phyloP scores from a whole-genome alignment of 805 yeast species.

The Candida hungchunana region DNA sequence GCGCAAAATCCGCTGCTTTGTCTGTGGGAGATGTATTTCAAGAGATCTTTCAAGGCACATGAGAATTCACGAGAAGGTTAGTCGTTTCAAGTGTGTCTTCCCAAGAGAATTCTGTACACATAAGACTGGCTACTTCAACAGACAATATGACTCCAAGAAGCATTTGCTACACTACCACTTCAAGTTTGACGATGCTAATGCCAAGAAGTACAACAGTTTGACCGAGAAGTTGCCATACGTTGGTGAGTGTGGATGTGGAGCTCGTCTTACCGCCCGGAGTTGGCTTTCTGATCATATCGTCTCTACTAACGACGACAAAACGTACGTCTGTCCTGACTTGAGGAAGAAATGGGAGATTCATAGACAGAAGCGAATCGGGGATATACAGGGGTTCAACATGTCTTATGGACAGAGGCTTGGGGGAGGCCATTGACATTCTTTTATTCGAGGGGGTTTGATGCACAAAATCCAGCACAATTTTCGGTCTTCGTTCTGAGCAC shows the following conservation, averaged over 20 bases:
- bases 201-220: slow-evolving; percentile 38
- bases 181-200: slow-evolving; percentile 41
- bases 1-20: slow-evolving; percentile 38
- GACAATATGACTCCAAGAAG: slow-evolving; percentile 66
- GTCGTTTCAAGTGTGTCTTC: slow-evolving; percentile 55
- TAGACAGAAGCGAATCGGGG: neutral
- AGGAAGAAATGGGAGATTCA: slow-evolving; percentile 8
- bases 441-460: too few species aligned
- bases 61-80: slow-evolving; percentile 54
- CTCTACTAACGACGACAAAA: slow-evolving; percentile 14
- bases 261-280: slow-evolving; percentile 40
- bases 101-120: slow-evolving; percentile 54
- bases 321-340: slow-evolving; percentile 8
- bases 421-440: neutral
- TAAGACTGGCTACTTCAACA: slow-evolving; percentile 57
- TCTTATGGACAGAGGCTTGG: neutral
- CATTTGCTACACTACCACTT: slow-evolving; percentile 61
- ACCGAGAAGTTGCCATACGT: slow-evolving; percentile 45
- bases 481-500: too few species aligned
- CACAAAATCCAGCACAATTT: too few species aligned
- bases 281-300: slow-evolving; percentile 57
- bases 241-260: slow-evolving; percentile 56
- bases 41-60: slow-evolving; percentile 61
- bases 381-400: neutral
- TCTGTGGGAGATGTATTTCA: slow-evolving; percentile 50